Evolutionary conservation across 1,139 yeast genomes (phyloP), one percentile per base, ranked within the genome.

Genomic region (Yamadazyma triangularis): DNA sequence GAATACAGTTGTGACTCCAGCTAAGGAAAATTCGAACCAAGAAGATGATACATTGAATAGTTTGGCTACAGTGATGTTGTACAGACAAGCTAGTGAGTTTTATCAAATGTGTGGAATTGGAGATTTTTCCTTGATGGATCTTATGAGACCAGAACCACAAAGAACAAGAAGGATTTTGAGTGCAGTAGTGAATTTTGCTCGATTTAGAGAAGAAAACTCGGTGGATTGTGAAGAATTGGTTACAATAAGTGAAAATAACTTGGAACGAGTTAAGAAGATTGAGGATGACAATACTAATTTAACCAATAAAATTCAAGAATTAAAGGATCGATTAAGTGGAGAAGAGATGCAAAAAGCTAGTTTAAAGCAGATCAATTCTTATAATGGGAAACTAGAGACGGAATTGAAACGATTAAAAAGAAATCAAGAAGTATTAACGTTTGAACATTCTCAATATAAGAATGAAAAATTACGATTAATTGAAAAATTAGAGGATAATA

Each of bases 141-240:
- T 74, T 15, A 46, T 55, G 40, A 48, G 60, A 26, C 96, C 96
- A 0, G 95, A 87, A 15, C 68, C 85, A 0, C 57, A 55, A 28
- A 62, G 94, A 35, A 66, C 77, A 3, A 61, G 78, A 41, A 64
- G 93, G 29, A 68, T 85, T 13, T 56, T 88, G 19, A 85, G 95
- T 51, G 94, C 93, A 1, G 79, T 88, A 30, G 83, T 87, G 12
- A 87, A 88, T 50, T 88, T 76, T 62, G 94, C 94, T 2, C 61
- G 93, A 36, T 87, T 84, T 47, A 68, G 95, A 42, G 95, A 86
- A 46, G 85, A 79, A 41, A 78, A 84, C 34, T 73, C 83, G 51
- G 70, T 66, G 13, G 88, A 77, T 44, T 79, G 84, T 46, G 88
- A 80, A 35, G 72, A 70, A 16, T 60, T 79, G 26, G 73, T 81